Conservation (phyloP, 2,329 filamentous ascomycete genomes). For the Simplicillium sp. region DNA sequence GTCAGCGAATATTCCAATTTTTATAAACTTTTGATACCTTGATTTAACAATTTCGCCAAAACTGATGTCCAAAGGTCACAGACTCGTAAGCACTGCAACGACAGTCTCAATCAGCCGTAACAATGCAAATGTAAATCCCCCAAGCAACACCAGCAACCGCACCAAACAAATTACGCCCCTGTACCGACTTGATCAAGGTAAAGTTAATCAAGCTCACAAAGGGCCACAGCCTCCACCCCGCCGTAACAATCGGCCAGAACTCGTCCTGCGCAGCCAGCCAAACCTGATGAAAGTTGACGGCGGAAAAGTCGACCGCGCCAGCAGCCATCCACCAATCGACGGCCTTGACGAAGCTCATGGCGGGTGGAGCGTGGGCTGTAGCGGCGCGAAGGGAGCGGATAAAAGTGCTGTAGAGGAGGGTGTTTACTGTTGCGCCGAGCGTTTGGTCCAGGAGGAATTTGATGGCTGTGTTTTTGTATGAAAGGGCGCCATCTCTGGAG, state of each 20-base stretch:
- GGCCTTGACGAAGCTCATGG: constrained; percentile 24
- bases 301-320: constrained; percentile 30
- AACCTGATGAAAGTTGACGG: constrained; percentile 35
- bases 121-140: constrained; percentile 66
- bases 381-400: constrained; percentile 46
- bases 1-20: too few relatives aligned
- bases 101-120: constrained; percentile 30
- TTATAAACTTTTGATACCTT: too few relatives aligned
- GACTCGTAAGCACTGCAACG: too few relatives aligned
- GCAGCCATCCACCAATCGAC: constrained; percentile 25
- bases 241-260: constrained; percentile 54
- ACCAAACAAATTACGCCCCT: constrained; percentile 62
- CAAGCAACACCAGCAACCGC: constrained; percentile 62
- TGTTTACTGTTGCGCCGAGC: constrained; percentile 56
- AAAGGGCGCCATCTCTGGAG: too few relatives aligned
- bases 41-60: too few relatives aligned
- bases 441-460: constrained; percentile 65
- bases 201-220: constrained; percentile 62
- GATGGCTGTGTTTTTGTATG: constrained; percentile 44
- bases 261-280: constrained; percentile 38
- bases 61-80: too few relatives aligned
- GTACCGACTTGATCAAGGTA: constrained; percentile 57
- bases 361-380: constrained; percentile 30
- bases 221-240: constrained; percentile 64
- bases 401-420: constrained; percentile 50